phyloP scores from a whole-genome alignment of 2,329 filamentous ascomycete species.

The Beauveria asiatica region DNA sequence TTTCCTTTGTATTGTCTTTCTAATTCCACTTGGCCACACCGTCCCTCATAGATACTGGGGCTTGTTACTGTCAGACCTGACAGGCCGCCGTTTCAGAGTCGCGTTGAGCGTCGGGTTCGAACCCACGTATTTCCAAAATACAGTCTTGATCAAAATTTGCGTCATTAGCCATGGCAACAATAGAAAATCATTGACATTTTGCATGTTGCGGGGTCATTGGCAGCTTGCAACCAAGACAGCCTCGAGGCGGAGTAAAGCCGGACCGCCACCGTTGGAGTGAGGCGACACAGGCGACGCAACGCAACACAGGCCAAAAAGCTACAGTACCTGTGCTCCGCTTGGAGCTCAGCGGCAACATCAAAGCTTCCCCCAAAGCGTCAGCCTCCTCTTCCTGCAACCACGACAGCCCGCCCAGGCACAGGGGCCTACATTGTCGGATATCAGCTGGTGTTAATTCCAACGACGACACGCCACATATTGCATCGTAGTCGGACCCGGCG shows the following conservation, averaged over 20 bases:
- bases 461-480: too few relatives aligned
- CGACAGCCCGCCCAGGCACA: slow-evolving; percentile 3
- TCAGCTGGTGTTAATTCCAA: too few relatives aligned
- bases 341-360: background rate
- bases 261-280: slow-evolving; percentile 3
- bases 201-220: background rate
- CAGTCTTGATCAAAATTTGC: background rate
- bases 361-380: background rate
- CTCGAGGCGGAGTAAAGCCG: slow-evolving; percentile 5
- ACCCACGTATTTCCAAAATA: too few relatives aligned
- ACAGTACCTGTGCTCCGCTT: background rate
- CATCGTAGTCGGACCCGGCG: background rate
- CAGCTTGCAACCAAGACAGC: background rate
- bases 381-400: background rate
- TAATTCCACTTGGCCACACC: too few relatives aligned
- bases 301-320: background rate
- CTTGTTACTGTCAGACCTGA: too few relatives aligned
- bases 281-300: background rate
- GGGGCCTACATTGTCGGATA: background rate
- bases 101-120: too few relatives aligned
- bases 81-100: too few relatives aligned
- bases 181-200: too few relatives aligned
- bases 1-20: too few relatives aligned
- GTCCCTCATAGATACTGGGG: too few relatives aligned
- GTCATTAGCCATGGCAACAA: background rate